Base-by-base conservation (phyloP, 108 stramenopile species). In the Nitzschia palea region DNA sequence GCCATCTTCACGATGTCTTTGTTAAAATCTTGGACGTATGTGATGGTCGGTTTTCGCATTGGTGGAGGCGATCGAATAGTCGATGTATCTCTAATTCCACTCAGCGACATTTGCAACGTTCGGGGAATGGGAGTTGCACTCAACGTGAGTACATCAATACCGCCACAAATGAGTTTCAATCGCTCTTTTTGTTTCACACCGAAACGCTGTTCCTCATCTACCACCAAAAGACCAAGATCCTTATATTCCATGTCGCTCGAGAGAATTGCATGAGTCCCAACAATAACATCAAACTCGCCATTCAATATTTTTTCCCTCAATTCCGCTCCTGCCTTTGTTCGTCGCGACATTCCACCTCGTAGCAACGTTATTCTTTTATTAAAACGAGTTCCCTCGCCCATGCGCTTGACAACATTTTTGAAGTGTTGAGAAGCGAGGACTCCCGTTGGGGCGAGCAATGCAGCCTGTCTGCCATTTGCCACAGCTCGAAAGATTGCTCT, bases 201-300 rank as follows among this genome's bases (percentile, higher is more conserved):
- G 80, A 98, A 97, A 25, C 96, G 81, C 69, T 98, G 98, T 74
- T 98, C 98, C 73, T 98, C 98, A 55, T 98, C 98, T 37, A 98
- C 86, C 35, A 76, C 94, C 4, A 97, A 67, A n/a, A 98, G 68
- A 22, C 95, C 95, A 23, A 98, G 79, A 74, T 95, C 83, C 23
- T 90, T 71, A 74, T 90, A 98, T 43, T 67, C 62, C 60, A 96
- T 67, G 28, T 84, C 85, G 40, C 83, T 86, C 20, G 79, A 73
- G 10, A 97, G 60, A 18, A 98, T 62, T 12, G 98, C 89, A 69
- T 97, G 96, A 18, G 98, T 98, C 22, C 98, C 98, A 44, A 98
- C 85, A 51, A 97, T 83, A 51, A 97, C 65, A 40, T 95, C 74
- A 28, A 79, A 65, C 37, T 86, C 77, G 2, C 93, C 93, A 42